phyloP scores from a whole-genome alignment of 208 protist genomes.

The Crithidia bombi region DNA sequence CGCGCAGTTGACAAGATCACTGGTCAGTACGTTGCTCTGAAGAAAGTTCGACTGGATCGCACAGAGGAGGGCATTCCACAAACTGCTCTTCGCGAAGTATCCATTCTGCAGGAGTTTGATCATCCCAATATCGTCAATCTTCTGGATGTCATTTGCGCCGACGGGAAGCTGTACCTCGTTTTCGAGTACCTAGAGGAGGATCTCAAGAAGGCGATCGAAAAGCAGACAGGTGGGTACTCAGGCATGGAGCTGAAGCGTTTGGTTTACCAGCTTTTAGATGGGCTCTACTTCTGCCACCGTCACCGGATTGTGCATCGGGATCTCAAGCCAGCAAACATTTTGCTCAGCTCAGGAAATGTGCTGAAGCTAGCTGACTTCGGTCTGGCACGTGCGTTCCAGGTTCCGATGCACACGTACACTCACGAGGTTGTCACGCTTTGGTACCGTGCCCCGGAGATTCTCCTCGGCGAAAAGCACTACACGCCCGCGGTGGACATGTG shows the following conservation, averaged over 20 bases:
- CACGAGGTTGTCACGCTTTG: conserved; percentile 99
- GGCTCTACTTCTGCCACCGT: conserved; percentile 93
- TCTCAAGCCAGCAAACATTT: conserved; percentile 96
- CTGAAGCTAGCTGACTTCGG: conserved; percentile 97
- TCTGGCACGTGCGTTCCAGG: conserved; percentile 97
- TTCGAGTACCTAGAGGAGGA: conserved; percentile 95
- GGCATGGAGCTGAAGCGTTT: conserved; percentile 82
- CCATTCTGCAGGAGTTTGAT: conserved; percentile 97
- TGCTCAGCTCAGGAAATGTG: conserved; percentile 82
- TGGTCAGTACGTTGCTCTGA: conserved; percentile 95
- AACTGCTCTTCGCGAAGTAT: conserved; percentile 98
- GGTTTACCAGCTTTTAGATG: conserved; percentile 92
- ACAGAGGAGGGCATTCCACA: conserved; percentile 98
- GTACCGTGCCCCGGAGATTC: conserved; percentile 99
- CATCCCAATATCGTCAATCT: conserved; percentile 97
- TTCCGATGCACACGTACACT: conserved; percentile 98
- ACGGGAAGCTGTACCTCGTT: conserved; percentile 92
- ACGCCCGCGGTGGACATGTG: conserved; percentile 99
- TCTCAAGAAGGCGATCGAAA: conserved; percentile 97
- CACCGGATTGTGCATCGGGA: conserved; percentile 95
- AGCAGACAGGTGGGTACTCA: conserved; percentile 67
- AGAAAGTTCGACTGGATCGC: conserved; percentile 97
- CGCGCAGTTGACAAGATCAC: conserved; percentile 84
- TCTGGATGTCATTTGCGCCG: conserved; percentile 87
- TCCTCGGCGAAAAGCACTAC: conserved; percentile 99